phyloP scores from a whole-genome alignment of 139 green algal species.

The Chlamydomonas incerta region DNA sequence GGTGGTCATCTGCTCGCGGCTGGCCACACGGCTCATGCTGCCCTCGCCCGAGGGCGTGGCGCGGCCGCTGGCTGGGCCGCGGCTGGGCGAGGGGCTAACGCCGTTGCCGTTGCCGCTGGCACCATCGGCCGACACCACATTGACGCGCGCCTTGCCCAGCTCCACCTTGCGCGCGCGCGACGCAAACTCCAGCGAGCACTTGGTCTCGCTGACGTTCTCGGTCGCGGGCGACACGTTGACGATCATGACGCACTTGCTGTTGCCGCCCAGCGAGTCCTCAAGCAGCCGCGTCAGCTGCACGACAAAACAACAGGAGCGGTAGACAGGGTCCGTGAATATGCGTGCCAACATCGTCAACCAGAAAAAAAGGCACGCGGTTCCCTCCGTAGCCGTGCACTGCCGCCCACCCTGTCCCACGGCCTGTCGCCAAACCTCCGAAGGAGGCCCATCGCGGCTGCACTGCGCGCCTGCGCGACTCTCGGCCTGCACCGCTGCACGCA shows the following conservation, averaged over 20 bases:
- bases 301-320: too few species aligned
- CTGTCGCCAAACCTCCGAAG: too few species aligned
- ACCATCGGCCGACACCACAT: background rate
- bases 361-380: too few species aligned
- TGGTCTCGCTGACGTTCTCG: conserved; percentile 69
- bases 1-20: background rate
- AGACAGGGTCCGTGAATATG: too few species aligned
- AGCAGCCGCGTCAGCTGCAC: conserved; percentile 74
- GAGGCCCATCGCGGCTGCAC: too few species aligned
- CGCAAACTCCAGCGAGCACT: conserved; percentile 78
- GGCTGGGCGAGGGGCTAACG: background rate
- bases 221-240: conserved; percentile 59
- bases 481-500: too few species aligned
- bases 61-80: background rate
- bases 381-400: too few species aligned
- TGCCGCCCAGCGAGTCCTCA: conserved; percentile 72
- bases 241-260: conserved; percentile 56
- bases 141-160: conserved; percentile 38
- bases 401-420: too few species aligned
- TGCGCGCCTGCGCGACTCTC: too few species aligned
- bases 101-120: background rate
- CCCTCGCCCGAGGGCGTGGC: conserved; percentile 6
- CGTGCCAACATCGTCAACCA: too few species aligned
- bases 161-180: conserved; percentile 69
- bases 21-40: conserved; percentile 1